Base-by-base conservation (phyloP, 2,329 filamentous ascomycete species). In the Trichoderma pleuroti region DNA sequence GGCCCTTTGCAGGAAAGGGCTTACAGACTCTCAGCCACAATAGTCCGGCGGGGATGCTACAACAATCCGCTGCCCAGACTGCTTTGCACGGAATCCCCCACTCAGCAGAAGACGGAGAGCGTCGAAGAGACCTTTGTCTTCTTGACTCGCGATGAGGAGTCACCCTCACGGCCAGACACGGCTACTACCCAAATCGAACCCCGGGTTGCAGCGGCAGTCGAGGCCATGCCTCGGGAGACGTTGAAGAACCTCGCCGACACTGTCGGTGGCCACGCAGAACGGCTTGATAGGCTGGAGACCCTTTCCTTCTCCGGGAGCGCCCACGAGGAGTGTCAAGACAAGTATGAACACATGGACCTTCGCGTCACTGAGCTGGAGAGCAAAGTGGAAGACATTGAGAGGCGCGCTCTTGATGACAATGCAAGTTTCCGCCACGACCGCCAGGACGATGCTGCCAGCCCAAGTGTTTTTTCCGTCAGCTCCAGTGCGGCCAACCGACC, bases 271-370 rank as follows among this genome's bases (percentile, higher is more conserved):
- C 87, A 93, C 71, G 88, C 88, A 46, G 84, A 87, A 66, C 89
- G 92, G 2, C 79, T 95, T 14, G 90, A 92, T 62, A 82, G 84
- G 69, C 83, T 94, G 7, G 92, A 95, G 79, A 92, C 86, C 64
- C 83, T 87, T 1, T 93, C 91, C 0, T 92, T 93, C 75, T 88
- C 88, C 28, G 85, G 87, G 56, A 84, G 86, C 21, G 86, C 86
- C n/a, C 86, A 91, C 61, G 91, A 93, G 26, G 90, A 92, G 46
- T 87, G 92, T 62, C 83, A 89, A 21, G 90, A 93, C 24, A 88
- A 86, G 68, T 86, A 92, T 74, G 91, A 93, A 39, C 81, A 88
- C 61, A 78, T 88, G 57, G 92, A 94, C 73, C 84, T 89, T 10
- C 87, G 91, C 26, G 83, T 94, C 9, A 86, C 88, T 1, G 91